Evolutionary conservation across 441 rosid species (phyloP), one percentile per base, ranked within the genome.

Genomic region (Pelargonium australe): DNA sequence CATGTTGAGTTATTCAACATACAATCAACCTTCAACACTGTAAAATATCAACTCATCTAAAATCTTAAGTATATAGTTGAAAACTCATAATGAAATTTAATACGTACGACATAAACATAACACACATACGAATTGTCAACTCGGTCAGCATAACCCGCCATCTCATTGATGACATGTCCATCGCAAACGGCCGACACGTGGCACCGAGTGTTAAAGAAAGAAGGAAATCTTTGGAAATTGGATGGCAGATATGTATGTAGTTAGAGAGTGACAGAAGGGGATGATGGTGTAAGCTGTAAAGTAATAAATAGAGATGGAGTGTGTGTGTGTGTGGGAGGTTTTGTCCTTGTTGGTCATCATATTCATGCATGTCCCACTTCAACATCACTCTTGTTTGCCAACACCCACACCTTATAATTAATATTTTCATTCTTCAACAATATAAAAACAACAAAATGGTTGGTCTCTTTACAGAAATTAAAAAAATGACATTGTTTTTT

Each of bases 241-340:
- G 57, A 51, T 51, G 57, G 16, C 17, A 51, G n/a, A 4, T 49
- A 12, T 49, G 57, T 49, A 8, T n/a, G n/a, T n/a, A n/a, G 25
- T 23, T 23, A 23, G 31, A 25, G 31, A 25, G 31, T 51, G 57
- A 51, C 17, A 51, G 17, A 51, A 6, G 4, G 5, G 14, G 13
- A 47, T 13, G 55, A 47, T 47, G n/a, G 55, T 47, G 55, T n/a
- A 20, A 20, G n/a, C 16, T 47, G 55, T n/a, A 20, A 20, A 10
- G 57, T 51, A 51, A 51, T 51, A 51, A 51, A 51, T 51, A 51
- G 57, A 51, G 14, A 51, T 51, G n/a, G 57, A 51, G 17, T n/a
- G 4, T 10, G 13, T 47, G 55, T 1, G 4, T 0, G 23, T 0
- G 23, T 0, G 23, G 1, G 23, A 20, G 23, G 23, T 25, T 25